Base-by-base conservation (phyloP, 192 early-diverging fungal species). In the Linnemannia elongata region DNA sequence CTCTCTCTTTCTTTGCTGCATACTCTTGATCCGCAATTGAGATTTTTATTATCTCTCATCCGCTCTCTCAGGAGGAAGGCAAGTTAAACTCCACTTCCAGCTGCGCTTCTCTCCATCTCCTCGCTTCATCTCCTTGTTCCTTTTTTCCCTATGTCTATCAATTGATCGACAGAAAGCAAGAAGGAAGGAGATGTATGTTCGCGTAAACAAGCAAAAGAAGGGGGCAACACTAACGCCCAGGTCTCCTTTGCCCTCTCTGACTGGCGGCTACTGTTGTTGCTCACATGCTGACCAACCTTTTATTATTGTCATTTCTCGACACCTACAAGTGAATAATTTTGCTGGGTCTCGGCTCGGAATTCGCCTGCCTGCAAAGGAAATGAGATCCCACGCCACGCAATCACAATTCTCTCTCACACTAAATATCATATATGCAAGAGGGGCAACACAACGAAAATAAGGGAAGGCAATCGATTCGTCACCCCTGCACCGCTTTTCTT, bases 301-400 rank as follows among this genome's bases (percentile, higher is more conserved):
- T 52, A 52, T 52, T 52, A 18, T 22, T 10, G 33, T 66, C 33
- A 66, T 13, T 33, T 12, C 30, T 24, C 5, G 1, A n/a, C 18
- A 42, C 30, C 38, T 8, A 4, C 55, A 74, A 74, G 41, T 12
- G 6, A 42, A 72, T 72, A 72, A 39, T 38, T 72, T 41, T 38
- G 76, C 76, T 36, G 75, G 44, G 44, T 36, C 47, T 76, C 74
- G 80, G 75, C 70, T 82, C 81, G 81, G 81, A 77, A 66, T 52
- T 41, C 69, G 57, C 54, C 70, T 82, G 36, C 81, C 81, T 82
- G 75, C 69, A 82, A 82, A 66, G 69, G 75, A 72, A 77, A 73
- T 66, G 60, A 66, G 60, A 66, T 66, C 60, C 60, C 27, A 66
- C 60, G 60, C 60, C 60, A 10, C 15, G 12, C 60, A 33, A 66